Conservation (phyloP, 345 rosid genomes). For the Citrus glauca region DNA sequence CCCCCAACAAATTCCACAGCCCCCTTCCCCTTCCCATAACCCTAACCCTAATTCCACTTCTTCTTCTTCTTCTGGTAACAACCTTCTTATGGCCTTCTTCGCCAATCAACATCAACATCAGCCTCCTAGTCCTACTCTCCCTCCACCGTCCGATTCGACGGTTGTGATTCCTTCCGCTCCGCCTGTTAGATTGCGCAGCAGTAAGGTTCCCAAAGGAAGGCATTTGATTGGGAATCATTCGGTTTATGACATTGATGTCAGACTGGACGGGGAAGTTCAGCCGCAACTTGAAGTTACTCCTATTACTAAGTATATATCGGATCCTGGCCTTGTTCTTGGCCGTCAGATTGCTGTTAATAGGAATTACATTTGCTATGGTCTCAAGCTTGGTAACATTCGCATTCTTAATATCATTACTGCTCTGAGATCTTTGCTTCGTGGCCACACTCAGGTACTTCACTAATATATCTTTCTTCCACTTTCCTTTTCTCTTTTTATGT, state of each 20-base stretch:
- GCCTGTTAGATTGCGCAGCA: conserved; percentile 43
- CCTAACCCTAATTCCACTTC: conserved; percentile 1
- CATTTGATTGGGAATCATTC: conserved; percentile 45
- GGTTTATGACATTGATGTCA: conserved; percentile 51
- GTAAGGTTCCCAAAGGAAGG: conserved; percentile 59
- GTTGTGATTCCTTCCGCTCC: conserved; percentile 17
- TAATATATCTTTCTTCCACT: neutral
- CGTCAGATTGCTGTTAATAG: conserved; percentile 78
- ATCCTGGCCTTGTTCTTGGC: conserved; percentile 67
- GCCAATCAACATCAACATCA: conserved; percentile 24
- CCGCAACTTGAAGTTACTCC: conserved; percentile 81
- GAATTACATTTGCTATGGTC: conserved; percentile 72
- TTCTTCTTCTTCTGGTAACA: conserved; percentile 16
- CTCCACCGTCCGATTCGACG: conserved; percentile 20
- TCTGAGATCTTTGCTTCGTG: conserved; percentile 67
- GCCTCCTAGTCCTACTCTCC: conserved; percentile 5
- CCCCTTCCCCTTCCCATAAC: conserved; percentile 3
- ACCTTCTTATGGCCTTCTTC: conserved; percentile 29
- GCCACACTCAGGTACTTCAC: conserved; percentile 53
- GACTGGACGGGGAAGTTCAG: conserved; percentile 58
- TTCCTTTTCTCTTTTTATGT: neutral
- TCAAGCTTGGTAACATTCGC: conserved; percentile 68
- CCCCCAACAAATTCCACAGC: conserved; percentile 7
- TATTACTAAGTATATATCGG: conserved; percentile 64
- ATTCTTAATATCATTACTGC: conserved; percentile 74